phyloP scores from a whole-genome alignment of 306 rosid species.

The Datisca glomerata region DNA sequence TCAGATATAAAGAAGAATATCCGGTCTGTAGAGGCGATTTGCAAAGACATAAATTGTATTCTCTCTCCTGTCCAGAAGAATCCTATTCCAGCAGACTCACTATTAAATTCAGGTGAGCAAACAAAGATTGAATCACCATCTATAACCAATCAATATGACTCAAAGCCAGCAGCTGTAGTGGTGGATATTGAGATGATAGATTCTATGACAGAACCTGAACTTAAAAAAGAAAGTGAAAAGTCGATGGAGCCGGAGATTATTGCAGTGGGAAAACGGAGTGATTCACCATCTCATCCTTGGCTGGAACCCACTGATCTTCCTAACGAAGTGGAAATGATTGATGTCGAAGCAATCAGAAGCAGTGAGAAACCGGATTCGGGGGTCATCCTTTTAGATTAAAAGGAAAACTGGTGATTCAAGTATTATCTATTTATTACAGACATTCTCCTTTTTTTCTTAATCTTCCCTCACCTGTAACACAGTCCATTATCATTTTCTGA shows the following conservation, averaged over 20 bases:
- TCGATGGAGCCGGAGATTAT: constrained; percentile 4
- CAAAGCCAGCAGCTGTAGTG: constrained; percentile 19
- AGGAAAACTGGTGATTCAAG: constrained; percentile 17
- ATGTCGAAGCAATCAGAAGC: constrained; percentile 12
- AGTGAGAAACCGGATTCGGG: constrained; percentile 22
- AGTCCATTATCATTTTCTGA: no score
- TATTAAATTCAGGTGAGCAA: constrained; percentile 5
- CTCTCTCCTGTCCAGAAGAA: constrained; percentile 25
- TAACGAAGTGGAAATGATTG: constrained; percentile 2
- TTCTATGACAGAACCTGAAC: constrained; percentile 19
- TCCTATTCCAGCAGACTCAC: constrained; percentile 13
- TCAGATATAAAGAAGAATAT: constrained; percentile 20
- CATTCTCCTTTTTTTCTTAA: no score
- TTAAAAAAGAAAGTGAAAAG: constrained; percentile 20
- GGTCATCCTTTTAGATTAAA: constrained; percentile 36
- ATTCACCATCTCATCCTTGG: constrained; percentile 2
- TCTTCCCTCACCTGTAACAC: no score
- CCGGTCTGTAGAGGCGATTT: constrained; percentile 34
- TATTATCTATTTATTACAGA: no score
- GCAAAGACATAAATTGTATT: constrained; percentile 38
- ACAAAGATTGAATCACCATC: constrained; percentile 16
- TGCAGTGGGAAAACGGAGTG: constrained; percentile 14
- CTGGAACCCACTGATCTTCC: constrained; percentile 2
- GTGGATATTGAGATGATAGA: constrained; percentile 19
- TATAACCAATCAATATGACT: constrained; percentile 17